A percentile compares a stretch with the other conserved stretches of the same genome.
Conservation (phyloP, 2,329 filamentous ascomycete genomes). For the Fusarium concolor region DNA sequence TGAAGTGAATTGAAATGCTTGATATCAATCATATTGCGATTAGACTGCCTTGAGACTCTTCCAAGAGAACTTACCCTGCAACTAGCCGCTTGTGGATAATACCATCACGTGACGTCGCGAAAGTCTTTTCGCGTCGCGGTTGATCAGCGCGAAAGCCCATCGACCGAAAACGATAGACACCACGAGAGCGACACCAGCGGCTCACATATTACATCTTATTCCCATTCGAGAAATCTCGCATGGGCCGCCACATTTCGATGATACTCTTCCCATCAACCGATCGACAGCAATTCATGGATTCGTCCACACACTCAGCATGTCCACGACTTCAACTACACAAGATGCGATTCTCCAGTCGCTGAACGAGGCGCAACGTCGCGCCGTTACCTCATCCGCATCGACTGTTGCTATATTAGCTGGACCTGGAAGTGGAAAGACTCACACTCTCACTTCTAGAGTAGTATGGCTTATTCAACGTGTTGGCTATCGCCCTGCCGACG, state of each 20-base stretch:
- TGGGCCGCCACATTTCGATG: slow-evolving; percentile 24
- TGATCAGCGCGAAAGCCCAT: slow-evolving; percentile 7
- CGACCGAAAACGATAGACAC: background rate
- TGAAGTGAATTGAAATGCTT: too few relatives aligned
- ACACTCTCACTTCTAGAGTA: slow-evolving; percentile 91
- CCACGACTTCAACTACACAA: slow-evolving; percentile 40
- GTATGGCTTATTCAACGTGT: slow-evolving; percentile 84
- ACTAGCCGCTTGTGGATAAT: too few relatives aligned
- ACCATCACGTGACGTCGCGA: slow-evolving; percentile 33
- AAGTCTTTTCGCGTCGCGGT: slow-evolving; percentile 21
- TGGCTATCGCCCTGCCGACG: slow-evolving; percentile 82
- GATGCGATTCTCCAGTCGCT: slow-evolving; percentile 60
- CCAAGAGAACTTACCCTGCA: background rate
- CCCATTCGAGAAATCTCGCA: background rate
- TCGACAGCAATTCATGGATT: slow-evolving; percentile 35
- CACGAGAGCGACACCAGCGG: background rate
- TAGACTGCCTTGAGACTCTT: too few relatives aligned
- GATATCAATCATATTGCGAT: too few relatives aligned
- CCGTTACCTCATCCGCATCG: slow-evolving; percentile 63
- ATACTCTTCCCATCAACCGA: slow-evolving; percentile 5
- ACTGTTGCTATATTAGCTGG: slow-evolving; percentile 76
- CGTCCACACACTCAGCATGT: slow-evolving; percentile 46
- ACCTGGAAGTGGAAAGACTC: slow-evolving; percentile 87
- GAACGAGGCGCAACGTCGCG: slow-evolving; percentile 66
- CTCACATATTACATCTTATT: background rate